These are phyloP conservation scores for Suhomyces ambrosiae DNA, from an alignment of 1,139 yeast species.

Conservation along the genomic window DNA sequence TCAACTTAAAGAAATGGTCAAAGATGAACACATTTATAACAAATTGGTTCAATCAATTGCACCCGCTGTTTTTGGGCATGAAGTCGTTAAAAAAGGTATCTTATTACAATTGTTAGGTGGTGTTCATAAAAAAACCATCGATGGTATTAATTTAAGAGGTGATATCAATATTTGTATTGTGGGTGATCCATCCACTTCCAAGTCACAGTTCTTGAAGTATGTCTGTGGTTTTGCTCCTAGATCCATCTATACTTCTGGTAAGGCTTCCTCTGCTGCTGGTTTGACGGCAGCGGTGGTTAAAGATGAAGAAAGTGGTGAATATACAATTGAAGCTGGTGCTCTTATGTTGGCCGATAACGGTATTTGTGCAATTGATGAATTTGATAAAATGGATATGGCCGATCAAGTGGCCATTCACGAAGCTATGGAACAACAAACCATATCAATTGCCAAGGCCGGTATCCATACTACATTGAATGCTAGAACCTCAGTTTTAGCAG, in stretches of 20 bases:
- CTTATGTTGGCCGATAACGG: slow-evolving; percentile 98
- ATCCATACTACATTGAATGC: slow-evolving; percentile 97
- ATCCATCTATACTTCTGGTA: slow-evolving; percentile 96
- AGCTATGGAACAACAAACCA: slow-evolving; percentile 99
- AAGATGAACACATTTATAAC: slow-evolving; percentile 81
- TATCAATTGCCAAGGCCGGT: slow-evolving; percentile 97
- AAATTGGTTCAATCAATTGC: slow-evolving; percentile 89
- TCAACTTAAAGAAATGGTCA: slow-evolving; percentile 88
- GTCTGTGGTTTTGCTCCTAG: slow-evolving; percentile 92
- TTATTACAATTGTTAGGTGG: slow-evolving; percentile 90
- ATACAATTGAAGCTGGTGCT: slow-evolving; percentile 98
- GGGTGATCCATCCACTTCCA: slow-evolving; percentile 98
- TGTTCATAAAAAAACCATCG: slow-evolving; percentile 91
- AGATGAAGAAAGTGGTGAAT: slow-evolving; percentile 97
- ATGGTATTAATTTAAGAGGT: slow-evolving; percentile 94
- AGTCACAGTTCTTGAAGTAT: slow-evolving; percentile 93
- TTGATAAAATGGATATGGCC: slow-evolving; percentile 93
- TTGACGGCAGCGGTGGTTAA: slow-evolving; percentile 96
- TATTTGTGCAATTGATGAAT: slow-evolving; percentile 97
- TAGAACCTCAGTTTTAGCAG: slow-evolving; percentile 92
- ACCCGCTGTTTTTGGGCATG: slow-evolving; percentile 97
- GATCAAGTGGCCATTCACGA: slow-evolving; percentile 99
- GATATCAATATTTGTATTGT: slow-evolving; percentile 96
- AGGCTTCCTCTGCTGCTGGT: slow-evolving; percentile 99
- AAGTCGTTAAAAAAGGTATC: slow-evolving; percentile 89